A percentile compares a stretch with the other conserved stretches of the same genome.
Conservation (phyloP, 495 filamentous ascomycete genomes). For the Penicillium lagena region DNA sequence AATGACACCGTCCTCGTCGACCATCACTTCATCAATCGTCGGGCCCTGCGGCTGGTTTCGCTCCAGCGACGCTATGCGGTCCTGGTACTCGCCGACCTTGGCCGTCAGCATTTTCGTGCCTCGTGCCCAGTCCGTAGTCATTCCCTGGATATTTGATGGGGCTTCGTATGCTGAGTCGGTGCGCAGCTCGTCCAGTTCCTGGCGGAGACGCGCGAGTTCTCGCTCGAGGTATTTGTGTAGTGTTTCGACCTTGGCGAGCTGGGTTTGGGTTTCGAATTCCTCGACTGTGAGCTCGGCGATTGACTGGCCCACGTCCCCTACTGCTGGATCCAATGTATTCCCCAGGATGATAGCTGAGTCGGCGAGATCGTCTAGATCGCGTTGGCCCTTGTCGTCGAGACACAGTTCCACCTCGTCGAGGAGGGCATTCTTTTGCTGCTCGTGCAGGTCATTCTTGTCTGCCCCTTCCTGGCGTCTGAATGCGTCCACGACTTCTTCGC, state of each 20-base stretch:
- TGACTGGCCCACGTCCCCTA: slow-evolving; percentile 29
- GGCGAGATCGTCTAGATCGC: slow-evolving; percentile 34
- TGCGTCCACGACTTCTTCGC: slow-evolving; percentile 29
- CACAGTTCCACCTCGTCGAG: slow-evolving; percentile 34
- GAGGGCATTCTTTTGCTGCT: slow-evolving; percentile 28
- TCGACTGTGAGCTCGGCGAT: slow-evolving; percentile 38
- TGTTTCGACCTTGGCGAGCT: slow-evolving; percentile 51
- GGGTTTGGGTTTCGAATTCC: slow-evolving; percentile 31
- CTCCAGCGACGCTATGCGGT: slow-evolving; percentile 38
- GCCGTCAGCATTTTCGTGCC: slow-evolving; percentile 51
- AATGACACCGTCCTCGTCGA: slow-evolving; percentile 35
- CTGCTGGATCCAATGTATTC: slow-evolving; percentile 23
- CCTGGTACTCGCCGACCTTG: slow-evolving; percentile 53
- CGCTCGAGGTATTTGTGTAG: slow-evolving; percentile 38
- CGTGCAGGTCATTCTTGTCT: slow-evolving; percentile 19
- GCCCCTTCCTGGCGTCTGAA: slow-evolving; percentile 26
- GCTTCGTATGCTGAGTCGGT: slow-evolving; percentile 43
- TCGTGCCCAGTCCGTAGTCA: slow-evolving; percentile 58
- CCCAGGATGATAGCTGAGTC: slow-evolving; percentile 27
- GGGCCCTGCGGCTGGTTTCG: slow-evolving; percentile 28
- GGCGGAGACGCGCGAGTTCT: slow-evolving; percentile 30
- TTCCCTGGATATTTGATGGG: slow-evolving; percentile 43
- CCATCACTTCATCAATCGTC: slow-evolving; percentile 44
- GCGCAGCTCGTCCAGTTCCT: slow-evolving; percentile 32
- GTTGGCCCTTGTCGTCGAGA: slow-evolving; percentile 29